Conservation (phyloP, 257 asterid species). For the Solanum stenotomum region DNA sequence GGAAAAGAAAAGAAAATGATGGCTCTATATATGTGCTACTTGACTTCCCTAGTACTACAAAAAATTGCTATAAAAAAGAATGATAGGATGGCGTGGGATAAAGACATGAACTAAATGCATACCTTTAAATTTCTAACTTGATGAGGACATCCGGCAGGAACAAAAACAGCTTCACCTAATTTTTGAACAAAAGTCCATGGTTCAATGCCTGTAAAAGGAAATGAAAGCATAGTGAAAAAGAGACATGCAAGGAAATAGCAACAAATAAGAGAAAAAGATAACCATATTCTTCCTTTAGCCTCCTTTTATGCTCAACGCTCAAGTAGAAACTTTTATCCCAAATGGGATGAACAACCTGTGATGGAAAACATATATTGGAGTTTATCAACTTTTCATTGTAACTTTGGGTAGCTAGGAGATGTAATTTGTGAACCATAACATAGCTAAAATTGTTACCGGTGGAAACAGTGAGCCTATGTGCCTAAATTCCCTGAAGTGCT, state of each 20-base stretch:
- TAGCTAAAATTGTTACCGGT: slow-evolving; percentile 23
- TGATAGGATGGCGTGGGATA: background rate
- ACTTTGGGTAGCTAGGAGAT: background rate
- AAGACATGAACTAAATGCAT: background rate
- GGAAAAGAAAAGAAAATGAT: background rate
- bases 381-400: background rate
- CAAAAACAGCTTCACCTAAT: slow-evolving; percentile 36
- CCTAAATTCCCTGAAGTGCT: slow-evolving; percentile 49
- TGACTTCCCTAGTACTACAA: background rate
- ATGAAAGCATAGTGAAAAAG: background rate
- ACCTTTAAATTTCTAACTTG: slow-evolving; percentile 44
- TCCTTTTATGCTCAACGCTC: slow-evolving; percentile 35
- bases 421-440: background rate
- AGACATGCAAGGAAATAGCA: background rate
- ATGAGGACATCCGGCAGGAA: slow-evolving; percentile 45
- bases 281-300: slow-evolving; percentile 42
- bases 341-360: slow-evolving; percentile 65
- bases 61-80: background rate
- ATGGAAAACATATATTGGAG: background rate
- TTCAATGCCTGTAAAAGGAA: slow-evolving; percentile 26
- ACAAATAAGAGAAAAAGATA: background rate
- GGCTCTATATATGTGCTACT: background rate
- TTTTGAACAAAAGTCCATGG: slow-evolving; percentile 43
- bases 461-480: slow-evolving; percentile 9
- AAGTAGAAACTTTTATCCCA: slow-evolving; percentile 68